Evolutionary conservation across 176 grass and related monocot species (phyloP), one percentile per base, ranked within the genome.

Genomic region (Triticum turgidum): DNA sequence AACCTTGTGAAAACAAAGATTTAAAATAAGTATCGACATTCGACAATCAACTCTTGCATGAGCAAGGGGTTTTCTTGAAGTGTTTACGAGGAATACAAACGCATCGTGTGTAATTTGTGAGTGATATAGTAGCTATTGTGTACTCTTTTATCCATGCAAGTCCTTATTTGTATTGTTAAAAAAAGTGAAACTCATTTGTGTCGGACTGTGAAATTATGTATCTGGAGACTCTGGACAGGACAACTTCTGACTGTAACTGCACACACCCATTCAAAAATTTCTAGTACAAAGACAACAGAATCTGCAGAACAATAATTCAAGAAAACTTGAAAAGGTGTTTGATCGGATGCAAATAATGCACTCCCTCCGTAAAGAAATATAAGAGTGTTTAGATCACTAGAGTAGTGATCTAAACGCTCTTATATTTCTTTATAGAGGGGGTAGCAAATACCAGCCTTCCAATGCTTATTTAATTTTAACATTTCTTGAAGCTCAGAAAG

Each of bases 311-410:
- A 41, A 69, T 77, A 20, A 32, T 78, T 70, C 52, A 59, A 82
- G 21, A 76, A 11, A 59, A 64, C 63, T 22, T 22, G 24, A 42
- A 86, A 77, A 69, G 1, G 14, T 76, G 70, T 85, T 85, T 24
- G 0, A 32, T 71, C 5, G 2, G 11, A 84, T 65, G 52, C 66
- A 80, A 47, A 71, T 79, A 29, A 62, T 59, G 7, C n/a, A 79
- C 42, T 45, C 42, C 42, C 42, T 45, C 42, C 42, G 34, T 34
- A 34, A 34, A 34, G 34, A 34, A 34, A 34, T 34, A 34, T 34
- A 34, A 25, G 25, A 34, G 34, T 34, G 34, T 34, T 34, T 34
- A 34, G 34, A 34, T 34, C 34, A 34, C 34, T 34, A 34, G 34
- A 34, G 34, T 34, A 34, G 34, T 34, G 34, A 34, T 34, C 34